A percentile compares a stretch with the other conserved stretches of the same genome.
Evolutionary conservation across 805 yeast genomes (phyloP).

Genomic region (Vanderwaltozyma tropicalis): DNA sequence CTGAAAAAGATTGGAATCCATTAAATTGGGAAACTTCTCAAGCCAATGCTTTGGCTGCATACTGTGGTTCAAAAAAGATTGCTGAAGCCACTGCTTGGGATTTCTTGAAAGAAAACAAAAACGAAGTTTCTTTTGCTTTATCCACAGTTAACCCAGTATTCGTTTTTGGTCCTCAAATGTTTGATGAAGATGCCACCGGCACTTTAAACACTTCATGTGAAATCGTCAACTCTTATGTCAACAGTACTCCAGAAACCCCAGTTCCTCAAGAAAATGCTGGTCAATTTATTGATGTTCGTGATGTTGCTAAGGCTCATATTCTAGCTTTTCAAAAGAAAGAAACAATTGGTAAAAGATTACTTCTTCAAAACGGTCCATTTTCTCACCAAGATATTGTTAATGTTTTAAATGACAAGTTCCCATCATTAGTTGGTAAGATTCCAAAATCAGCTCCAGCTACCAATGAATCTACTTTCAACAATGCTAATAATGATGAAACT

Average conservation of each 20-base stretch:
- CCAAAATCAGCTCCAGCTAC: neutral
- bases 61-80: conserved; percentile 37
- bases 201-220: conserved; percentile 32
- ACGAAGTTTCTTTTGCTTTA: conserved; percentile 31
- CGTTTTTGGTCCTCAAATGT: conserved; percentile 44
- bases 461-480: conserved; percentile 8
- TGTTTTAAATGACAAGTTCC: conserved; percentile 31
- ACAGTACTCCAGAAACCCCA: conserved; percentile 21
- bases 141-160: conserved; percentile 35
- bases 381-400: conserved; percentile 23
- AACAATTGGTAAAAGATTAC: conserved; percentile 27
- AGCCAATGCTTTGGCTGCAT: conserved; percentile 19
- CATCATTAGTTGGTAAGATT: conserved; percentile 32
- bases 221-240: conserved; percentile 23
- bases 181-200: conserved; percentile 29
- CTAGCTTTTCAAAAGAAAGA: conserved; percentile 36
- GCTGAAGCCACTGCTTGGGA: conserved; percentile 55
- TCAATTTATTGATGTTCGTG: conserved; percentile 45
- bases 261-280: conserved; percentile 22
- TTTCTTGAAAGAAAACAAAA: conserved; percentile 32
- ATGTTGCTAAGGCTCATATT: conserved; percentile 50
- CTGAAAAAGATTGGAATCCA: conserved; percentile 32
- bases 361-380: conserved; percentile 18
- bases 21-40: conserved; percentile 22
- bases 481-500: conserved; percentile 30